These are phyloP conservation scores for Phoma sp. DNA, from an alignment of 2,329 filamentous ascomycete genomes.

Conservation along the genomic window DNA sequence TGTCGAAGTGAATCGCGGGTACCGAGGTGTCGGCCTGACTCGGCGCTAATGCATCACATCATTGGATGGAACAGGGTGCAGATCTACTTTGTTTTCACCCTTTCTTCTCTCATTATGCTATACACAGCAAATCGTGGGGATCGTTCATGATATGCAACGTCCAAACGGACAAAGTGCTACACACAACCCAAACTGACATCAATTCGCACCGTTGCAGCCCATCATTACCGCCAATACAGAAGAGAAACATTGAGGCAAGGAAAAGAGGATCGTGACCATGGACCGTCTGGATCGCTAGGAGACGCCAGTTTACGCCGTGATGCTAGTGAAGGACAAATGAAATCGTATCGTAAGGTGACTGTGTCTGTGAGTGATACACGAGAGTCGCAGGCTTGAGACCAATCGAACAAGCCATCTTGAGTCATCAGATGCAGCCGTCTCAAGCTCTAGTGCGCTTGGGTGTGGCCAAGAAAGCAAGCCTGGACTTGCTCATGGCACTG, in stretches of 20 bases:
- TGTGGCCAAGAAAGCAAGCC: slow-evolving; percentile 47
- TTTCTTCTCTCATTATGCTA: slow-evolving; percentile 20
- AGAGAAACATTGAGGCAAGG: slow-evolving; percentile 1
- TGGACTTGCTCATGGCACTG: slow-evolving; percentile 44
- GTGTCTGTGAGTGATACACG: no score
- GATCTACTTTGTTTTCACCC: neutral
- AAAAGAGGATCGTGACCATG: slow-evolving; percentile 14
- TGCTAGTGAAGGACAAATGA: slow-evolving; percentile 11
- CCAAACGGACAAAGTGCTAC: slow-evolving; percentile 16
- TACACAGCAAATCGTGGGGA: slow-evolving; percentile 21
- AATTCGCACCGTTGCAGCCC: slow-evolving; percentile 8
- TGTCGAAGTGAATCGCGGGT: neutral
- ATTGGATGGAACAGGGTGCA: neutral
- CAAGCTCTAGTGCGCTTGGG: slow-evolving; percentile 45
- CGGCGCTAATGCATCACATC: slow-evolving; percentile 8
- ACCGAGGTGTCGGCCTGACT: slow-evolving; percentile 7
- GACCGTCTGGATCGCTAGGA: slow-evolving; percentile 13
- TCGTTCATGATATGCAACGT: slow-evolving; percentile 22
- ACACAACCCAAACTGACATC: slow-evolving; percentile 15
- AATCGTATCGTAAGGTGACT: slow-evolving; percentile 1
- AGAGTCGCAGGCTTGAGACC: neutral
- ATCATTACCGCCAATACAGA: slow-evolving; percentile 18
- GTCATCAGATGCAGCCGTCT: neutral
- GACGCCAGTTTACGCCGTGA: slow-evolving; percentile 11
- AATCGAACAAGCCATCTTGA: neutral